phyloP scores from a whole-genome alignment of 2,329 filamentous ascomycete species.

The Xylariales sp. region DNA sequence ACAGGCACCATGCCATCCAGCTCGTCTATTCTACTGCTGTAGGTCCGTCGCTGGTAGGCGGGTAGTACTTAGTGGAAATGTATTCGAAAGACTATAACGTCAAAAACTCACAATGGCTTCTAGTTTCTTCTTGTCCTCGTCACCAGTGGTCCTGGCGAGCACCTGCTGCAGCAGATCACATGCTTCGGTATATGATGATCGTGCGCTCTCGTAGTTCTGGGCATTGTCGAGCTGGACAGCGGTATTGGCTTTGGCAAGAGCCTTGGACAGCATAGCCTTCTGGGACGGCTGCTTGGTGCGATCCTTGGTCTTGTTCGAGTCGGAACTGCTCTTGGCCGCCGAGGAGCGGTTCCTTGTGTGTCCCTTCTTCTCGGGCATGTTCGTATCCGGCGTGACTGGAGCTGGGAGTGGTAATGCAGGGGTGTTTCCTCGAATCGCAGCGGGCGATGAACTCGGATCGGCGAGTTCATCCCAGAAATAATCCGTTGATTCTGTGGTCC shows the following conservation, averaged over 20 bases:
- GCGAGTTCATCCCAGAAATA: conserved; percentile 22
- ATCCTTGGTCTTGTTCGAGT: conserved; percentile 33
- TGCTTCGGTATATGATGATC: conserved; percentile 86
- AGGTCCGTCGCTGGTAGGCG: conserved; percentile 71
- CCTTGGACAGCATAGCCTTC: conserved; percentile 95
- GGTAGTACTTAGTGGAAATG: not conserved
- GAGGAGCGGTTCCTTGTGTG: conserved; percentile 44
- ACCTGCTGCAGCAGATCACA: conserved; percentile 85
- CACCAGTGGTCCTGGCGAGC: conserved; percentile 74
- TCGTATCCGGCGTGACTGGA: conserved; percentile 21
- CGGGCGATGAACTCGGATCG: conserved; percentile 17
- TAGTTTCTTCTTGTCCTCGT: conserved; percentile 84
- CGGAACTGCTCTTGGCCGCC: conserved; percentile 38
- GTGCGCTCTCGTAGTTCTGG: conserved; percentile 86
- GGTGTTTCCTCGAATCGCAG: conserved; percentile 16
- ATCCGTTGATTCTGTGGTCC: conserved; percentile 18
- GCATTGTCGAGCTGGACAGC: conserved; percentile 95
- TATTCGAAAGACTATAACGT: not conserved
- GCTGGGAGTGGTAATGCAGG: conserved; percentile 21
- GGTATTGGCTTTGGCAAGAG: conserved; percentile 90
- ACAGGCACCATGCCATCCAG: conserved; percentile 66
- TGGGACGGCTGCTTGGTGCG: conserved; percentile 64
- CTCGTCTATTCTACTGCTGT: conserved; percentile 85
- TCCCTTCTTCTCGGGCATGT: conserved; percentile 32
- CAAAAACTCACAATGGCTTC: conserved; percentile 76